Evolutionary conservation across 192 early-diverging fungal species (phyloP), one percentile per base, ranked within the genome.

Genomic region (Spizellomyces sp.): DNA sequence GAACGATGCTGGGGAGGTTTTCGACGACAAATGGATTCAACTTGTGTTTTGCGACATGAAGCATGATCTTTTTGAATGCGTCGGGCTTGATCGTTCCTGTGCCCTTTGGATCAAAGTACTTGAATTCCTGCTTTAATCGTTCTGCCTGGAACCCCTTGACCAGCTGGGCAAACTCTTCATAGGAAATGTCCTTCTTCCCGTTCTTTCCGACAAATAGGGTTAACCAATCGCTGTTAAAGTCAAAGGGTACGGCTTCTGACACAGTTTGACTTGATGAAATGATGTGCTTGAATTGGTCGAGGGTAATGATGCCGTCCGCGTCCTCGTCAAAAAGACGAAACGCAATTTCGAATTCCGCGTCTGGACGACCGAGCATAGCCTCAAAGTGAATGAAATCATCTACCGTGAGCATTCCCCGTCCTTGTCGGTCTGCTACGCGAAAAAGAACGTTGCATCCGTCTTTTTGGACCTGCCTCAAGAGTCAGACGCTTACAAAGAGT

Each of bases 281-380:
- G 43, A 90, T 86, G 9, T 85, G 75, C 68, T 87, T 86, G 82
- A 92, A 88, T 74, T 90, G 88, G 8, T 89, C 85, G 61, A 88
- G 74, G 45, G 88, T 87, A 66, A 90, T 83, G 62, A 81, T 83
- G 50, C 88, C 86, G 10, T 83, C 81, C 41, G 84, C 83, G 52
- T 81, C 66, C 36, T 79, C 75, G 62, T 90, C 90, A 74, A 92
- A 87, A 9, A 90, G 72, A 22, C 85, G 78, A 75, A 89, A 90
- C 12, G 89, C 87, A 55, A 92, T 82, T 74, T 92, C 87, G 63
- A 88, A 92, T 61, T 90, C 90, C 8, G 89, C 89, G 76, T 90
- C 88, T 27, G 90, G 88, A 48, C 84, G 82, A 21, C 81, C 69
- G 22, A 92, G 70, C 14, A 90, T 56, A 67, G 82, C 78, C 62